Evolutionary conservation across 805 yeast species (phyloP), one percentile per base, ranked within the genome.

Genomic region (Candida peoriensis): DNA sequence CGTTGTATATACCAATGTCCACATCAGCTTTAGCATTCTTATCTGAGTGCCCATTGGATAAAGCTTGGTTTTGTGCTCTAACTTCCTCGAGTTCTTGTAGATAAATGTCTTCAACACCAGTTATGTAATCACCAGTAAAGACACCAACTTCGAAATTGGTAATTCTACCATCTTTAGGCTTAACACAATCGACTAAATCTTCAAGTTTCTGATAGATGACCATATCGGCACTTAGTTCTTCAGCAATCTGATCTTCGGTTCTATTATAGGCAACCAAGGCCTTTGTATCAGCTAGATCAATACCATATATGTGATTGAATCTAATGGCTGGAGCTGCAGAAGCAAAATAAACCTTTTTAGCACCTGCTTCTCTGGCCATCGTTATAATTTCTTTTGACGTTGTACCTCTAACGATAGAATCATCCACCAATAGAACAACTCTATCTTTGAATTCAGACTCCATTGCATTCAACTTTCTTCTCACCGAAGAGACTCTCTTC

Each of bases 341-440:
- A 0, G 98, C 98, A 60, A 93, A 82, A 58, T 76, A 90, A n/a
- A 93, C 98, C 50, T 78, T 81, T 42, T 75, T 79, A 29, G 98
- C 98, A 39, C 98, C 98, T 5, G 97, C 96, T 60, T 93, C 98
- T 50, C 83, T 75, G n/a, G 98, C 98, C 98, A 93, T 93, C 47
- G 79, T 82, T 22, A 93, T 95, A 46, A 93, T 93, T 65, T 93
- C 98, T 58, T 77, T 83, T 6, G 97, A 88, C 3, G 98, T 93
- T 15, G 98, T 93, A 43, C 98, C 98, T 58, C 98, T 78, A 8
- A 93, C 98, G 46, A 93, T 90, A 19, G 97, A 87, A 61, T 93
- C 98, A 61, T 93, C 98, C 28, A 93, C 97, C 35, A 93, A 72
- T 44, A 93, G 67, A 16, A 93, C 97, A 42, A 78, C 79, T 51